Evolutionary conservation across 2,329 filamentous ascomycete species (phyloP).

Genomic region (Paracamarosporium sp.): DNA sequence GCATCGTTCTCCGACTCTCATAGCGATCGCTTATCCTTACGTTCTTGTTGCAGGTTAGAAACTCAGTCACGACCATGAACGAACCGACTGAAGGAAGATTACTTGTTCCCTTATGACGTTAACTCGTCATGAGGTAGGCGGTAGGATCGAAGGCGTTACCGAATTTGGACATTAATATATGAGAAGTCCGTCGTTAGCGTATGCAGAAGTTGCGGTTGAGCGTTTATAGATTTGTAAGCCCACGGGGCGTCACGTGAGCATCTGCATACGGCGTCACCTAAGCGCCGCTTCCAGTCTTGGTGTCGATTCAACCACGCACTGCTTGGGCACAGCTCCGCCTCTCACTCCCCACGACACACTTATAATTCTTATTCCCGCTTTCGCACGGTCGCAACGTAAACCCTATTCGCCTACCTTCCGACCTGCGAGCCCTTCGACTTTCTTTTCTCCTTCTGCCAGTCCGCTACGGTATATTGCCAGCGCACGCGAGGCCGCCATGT

Average conservation of each 20-base stretch:
- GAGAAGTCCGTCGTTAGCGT: too few relatives aligned
- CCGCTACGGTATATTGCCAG: slow-evolving; percentile 2
- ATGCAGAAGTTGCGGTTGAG: too few relatives aligned
- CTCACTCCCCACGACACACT: background rate
- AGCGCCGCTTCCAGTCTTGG: background rate
- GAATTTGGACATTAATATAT: too few relatives aligned
- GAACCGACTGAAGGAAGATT: too few relatives aligned
- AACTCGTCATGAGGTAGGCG: too few relatives aligned
- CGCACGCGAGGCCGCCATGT: slow-evolving; percentile 56
- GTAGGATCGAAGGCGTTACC: too few relatives aligned
- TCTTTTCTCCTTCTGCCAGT: background rate
- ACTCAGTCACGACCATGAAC: too few relatives aligned
- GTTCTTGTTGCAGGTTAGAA: too few relatives aligned
- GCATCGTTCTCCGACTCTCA: too few relatives aligned
- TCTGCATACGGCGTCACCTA: background rate
- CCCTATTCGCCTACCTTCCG: background rate
- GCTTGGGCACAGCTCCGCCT: slow-evolving; percentile 4
- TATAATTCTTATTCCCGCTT: background rate
- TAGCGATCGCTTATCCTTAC: too few relatives aligned
- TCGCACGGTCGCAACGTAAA: background rate
- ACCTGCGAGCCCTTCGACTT: background rate
- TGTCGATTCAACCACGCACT: background rate
- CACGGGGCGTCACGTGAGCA: background rate
- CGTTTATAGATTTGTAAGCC: background rate
- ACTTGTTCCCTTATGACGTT: too few relatives aligned